Percentiles rank a stretch among this genome's conserved stretches.
Evolutionary conservation across 495 filamentous ascomycete genomes (phyloP).

Genomic region (Hypoxylon fragiforme): DNA sequence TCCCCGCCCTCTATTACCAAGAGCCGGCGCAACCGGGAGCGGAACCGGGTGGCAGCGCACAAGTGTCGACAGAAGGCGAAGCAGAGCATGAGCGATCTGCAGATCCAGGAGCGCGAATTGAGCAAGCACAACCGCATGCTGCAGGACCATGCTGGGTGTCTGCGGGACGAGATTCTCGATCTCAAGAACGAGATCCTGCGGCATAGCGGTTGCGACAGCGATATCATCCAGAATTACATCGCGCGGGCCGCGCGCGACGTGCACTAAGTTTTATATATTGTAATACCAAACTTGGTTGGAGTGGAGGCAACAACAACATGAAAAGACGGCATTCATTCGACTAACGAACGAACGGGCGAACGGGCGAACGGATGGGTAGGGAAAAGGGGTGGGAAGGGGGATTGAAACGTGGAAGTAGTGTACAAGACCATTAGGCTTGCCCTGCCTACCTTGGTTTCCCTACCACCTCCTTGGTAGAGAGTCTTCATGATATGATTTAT

Average conservation of each 20-base stretch:
- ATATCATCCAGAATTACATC: slow-evolving; percentile 55
- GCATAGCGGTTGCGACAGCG: slow-evolving; percentile 56
- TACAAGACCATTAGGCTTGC: no score
- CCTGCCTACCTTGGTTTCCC: no score
- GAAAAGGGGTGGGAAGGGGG: not conserved
- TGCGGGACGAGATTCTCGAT: slow-evolving; percentile 52
- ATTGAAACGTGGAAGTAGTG: no score
- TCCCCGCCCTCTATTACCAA: not conserved
- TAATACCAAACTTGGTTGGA: no score
- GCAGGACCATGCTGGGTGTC: slow-evolving; percentile 33
- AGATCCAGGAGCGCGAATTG: slow-evolving; percentile 37
- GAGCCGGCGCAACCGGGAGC: slow-evolving; percentile 45
- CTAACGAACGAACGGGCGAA: no score
- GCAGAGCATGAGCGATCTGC: slow-evolving; percentile 52
- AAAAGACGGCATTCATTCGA: no score
- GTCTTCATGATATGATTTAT: not conserved
- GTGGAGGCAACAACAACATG: no score
- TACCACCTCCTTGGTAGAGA: not conserved
- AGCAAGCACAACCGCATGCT: slow-evolving; percentile 30
- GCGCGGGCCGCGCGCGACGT: slow-evolving; percentile 43
- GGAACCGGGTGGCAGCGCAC: slow-evolving; percentile 68
- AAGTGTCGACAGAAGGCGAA: slow-evolving; percentile 75
- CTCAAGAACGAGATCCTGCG: slow-evolving; percentile 59
- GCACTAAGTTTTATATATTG: slow-evolving; percentile 4
- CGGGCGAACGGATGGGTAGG: not conserved